A percentile compares a stretch with the other conserved stretches of the same genome.
phyloP scores from a whole-genome alignment of 2,329 filamentous ascomycete species.

The Teratosphaeria epicoccoides region DNA sequence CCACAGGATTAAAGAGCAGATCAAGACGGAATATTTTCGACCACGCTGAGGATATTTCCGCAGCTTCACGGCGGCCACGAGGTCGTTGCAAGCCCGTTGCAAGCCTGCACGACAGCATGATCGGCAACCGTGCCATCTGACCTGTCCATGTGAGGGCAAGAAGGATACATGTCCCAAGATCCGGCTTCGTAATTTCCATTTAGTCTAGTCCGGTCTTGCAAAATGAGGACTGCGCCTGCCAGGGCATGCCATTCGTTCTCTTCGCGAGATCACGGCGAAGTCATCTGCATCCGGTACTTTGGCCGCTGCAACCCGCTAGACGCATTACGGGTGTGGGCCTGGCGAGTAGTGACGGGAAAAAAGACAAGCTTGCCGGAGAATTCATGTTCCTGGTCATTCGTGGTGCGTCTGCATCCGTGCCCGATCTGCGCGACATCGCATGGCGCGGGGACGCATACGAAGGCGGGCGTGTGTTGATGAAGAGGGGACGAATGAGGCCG shows the following conservation, averaged over 20 bases:
- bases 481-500: conserved; percentile 1
- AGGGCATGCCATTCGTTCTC: background rate
- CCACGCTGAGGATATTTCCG: no score
- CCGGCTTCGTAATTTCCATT: background rate
- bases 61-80: no score
- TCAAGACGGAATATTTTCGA: background rate
- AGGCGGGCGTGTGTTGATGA: background rate
- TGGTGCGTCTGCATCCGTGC: background rate
- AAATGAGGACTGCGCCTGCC: background rate
- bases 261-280: background rate
- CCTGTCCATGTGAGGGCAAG: background rate
- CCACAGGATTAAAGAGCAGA: no score
- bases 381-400: background rate
- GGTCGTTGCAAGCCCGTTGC: no score
- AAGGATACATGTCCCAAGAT: background rate
- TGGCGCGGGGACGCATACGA: background rate
- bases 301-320: background rate
- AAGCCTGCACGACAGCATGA: background rate
- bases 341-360: no score
- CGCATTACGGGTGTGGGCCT: background rate
- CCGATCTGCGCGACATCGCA: background rate
- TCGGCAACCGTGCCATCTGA: background rate
- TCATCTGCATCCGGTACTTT: background rate
- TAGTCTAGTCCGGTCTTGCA: background rate
- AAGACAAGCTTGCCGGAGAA: no score